These are phyloP conservation scores for Talaromyces sp. DNA, from an alignment of 2,329 filamentous ascomycete genomes.

Conservation along the genomic window DNA sequence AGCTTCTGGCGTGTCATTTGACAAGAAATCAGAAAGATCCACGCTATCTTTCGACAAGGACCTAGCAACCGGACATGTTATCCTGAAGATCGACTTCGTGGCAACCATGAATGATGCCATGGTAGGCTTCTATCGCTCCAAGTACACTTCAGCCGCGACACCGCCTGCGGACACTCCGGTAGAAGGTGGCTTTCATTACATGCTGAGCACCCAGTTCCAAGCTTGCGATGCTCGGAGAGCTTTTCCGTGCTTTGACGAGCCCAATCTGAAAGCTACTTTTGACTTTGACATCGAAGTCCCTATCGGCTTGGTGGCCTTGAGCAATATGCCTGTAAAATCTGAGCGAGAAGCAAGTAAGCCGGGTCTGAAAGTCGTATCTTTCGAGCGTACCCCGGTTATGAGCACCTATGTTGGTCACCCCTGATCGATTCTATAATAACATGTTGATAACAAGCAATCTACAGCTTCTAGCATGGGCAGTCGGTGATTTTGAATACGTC, in stretches of 20 bases:
- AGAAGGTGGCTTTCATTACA: conserved; percentile 60
- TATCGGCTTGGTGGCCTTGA: conserved; percentile 78
- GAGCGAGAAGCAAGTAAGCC: conserved; percentile 63
- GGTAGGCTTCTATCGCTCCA: conserved; percentile 89
- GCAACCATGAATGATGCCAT: conserved; percentile 84
- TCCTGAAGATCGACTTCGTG: conserved; percentile 68
- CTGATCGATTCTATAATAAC: neutral
- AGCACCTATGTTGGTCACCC: conserved; percentile 61
- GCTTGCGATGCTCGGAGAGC: conserved; percentile 89
- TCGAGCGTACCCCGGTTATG: conserved; percentile 83
- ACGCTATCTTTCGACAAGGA: conserved; percentile 71
- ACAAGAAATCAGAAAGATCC: conserved; percentile 77
- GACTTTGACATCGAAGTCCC: conserved; percentile 91
- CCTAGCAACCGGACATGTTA: conserved; percentile 62
- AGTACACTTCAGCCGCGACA: conserved; percentile 76
- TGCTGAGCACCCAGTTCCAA: conserved; percentile 97
- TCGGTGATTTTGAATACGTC: conserved; percentile 95
- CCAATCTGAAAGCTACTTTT: conserved; percentile 93
- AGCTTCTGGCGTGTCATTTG: conserved; percentile 67
- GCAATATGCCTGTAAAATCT: conserved; percentile 89
- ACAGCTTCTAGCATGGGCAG: conserved; percentile 85
- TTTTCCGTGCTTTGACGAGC: conserved; percentile 98
- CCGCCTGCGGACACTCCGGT: conserved; percentile 72
- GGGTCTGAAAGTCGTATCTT: conserved; percentile 62
- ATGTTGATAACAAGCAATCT: conserved; percentile 7